These are phyloP conservation scores for Acrocalymma vagum DNA, from an alignment of 2,329 filamentous ascomycete genomes.

Conservation along the genomic window DNA sequence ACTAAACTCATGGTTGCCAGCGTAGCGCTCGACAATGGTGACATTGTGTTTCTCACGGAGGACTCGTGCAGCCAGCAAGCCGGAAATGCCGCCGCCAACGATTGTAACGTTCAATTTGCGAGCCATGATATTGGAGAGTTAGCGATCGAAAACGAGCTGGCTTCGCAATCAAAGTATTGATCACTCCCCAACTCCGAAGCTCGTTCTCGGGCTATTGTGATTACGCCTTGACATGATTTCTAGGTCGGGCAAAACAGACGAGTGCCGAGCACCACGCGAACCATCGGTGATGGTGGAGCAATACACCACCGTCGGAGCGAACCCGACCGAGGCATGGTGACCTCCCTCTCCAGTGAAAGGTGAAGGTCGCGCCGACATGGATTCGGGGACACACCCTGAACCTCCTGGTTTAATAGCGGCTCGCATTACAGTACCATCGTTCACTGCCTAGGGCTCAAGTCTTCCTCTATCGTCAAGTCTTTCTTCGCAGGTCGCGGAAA, in stretches of 20 bases:
- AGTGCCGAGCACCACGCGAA: conserved; percentile 7
- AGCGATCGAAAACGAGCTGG: conserved; percentile 8
- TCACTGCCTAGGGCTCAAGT: too few species aligned
- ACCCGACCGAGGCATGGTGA: conserved; percentile 5
- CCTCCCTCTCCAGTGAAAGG: conserved; percentile 4
- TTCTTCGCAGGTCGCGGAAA: too few species aligned
- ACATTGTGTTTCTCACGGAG: conserved; percentile 12
- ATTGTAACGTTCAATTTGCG: conserved; percentile 9
- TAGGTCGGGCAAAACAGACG: conserved; percentile 8
- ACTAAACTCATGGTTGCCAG: conserved; percentile 9
- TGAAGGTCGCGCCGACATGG: too few species aligned
- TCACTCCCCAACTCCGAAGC: too few species aligned
- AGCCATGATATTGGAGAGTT: conserved; percentile 9
- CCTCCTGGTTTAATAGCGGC: too few species aligned
- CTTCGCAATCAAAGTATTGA: conserved; percentile 9
- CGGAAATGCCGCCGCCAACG: conserved; percentile 15
- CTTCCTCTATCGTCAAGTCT: too few species aligned
- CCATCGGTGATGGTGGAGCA: conserved; percentile 7
- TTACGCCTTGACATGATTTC: too few species aligned
- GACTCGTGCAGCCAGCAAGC: conserved; percentile 11
- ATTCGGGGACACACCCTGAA: too few species aligned
- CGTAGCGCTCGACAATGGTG: conserved; percentile 10
- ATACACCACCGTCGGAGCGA: conserved; percentile 9
- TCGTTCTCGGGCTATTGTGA: too few species aligned
- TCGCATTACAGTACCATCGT: too few species aligned